A percentile compares a stretch with the other conserved stretches of the same genome.
phyloP scores from a whole-genome alignment of 179 eudicot species.

The Beta corolliflora region DNA sequence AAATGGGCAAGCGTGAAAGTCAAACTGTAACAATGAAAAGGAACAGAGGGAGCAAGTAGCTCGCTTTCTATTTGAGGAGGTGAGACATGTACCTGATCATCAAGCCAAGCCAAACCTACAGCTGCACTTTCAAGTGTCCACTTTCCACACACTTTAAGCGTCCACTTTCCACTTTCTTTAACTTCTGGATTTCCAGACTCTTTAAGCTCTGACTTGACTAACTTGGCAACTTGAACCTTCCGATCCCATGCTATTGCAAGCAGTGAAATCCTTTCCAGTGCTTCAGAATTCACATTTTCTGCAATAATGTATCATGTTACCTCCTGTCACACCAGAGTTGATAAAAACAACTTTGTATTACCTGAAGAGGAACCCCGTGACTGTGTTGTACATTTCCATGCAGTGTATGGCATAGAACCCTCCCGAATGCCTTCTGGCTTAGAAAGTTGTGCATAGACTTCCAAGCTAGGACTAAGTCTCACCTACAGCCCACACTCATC shows the following conservation, averaged over 20 bases:
- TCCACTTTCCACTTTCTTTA: slow-evolving; percentile 68
- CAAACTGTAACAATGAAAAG: too few species aligned
- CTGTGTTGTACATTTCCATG: slow-evolving; percentile 80
- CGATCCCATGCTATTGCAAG: slow-evolving; percentile 98
- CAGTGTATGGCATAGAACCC: slow-evolving; percentile 95
- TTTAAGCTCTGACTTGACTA: slow-evolving; percentile 71
- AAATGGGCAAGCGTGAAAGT: too few species aligned
- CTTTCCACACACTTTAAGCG: slow-evolving; percentile 60
- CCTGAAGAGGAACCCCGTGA: slow-evolving; percentile 57
- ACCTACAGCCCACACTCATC: slow-evolving; percentile 48
- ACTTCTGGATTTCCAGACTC: slow-evolving; percentile 35
- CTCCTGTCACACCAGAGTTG: slow-evolving; percentile 4
- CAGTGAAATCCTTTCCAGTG: slow-evolving; percentile 68
- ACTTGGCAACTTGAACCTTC: slow-evolving; percentile 82
- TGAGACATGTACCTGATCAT: slow-evolving; percentile 64
- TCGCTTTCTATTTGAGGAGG: not conserved
- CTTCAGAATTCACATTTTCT: slow-evolving; percentile 57
- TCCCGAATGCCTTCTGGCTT: slow-evolving; percentile 88
- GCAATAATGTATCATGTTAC: slow-evolving; percentile 32
- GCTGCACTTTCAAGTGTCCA: slow-evolving; percentile 91
- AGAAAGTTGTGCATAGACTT: slow-evolving; percentile 65
- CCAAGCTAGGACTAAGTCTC: slow-evolving; percentile 67
- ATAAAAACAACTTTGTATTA: slow-evolving; percentile 29
- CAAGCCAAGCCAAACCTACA: slow-evolving; percentile 90
- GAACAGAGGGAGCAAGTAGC: not conserved